These are phyloP conservation scores for Fonsecaea nubica DNA, from an alignment of 2,329 filamentous ascomycete species.

Conservation along the genomic window DNA sequence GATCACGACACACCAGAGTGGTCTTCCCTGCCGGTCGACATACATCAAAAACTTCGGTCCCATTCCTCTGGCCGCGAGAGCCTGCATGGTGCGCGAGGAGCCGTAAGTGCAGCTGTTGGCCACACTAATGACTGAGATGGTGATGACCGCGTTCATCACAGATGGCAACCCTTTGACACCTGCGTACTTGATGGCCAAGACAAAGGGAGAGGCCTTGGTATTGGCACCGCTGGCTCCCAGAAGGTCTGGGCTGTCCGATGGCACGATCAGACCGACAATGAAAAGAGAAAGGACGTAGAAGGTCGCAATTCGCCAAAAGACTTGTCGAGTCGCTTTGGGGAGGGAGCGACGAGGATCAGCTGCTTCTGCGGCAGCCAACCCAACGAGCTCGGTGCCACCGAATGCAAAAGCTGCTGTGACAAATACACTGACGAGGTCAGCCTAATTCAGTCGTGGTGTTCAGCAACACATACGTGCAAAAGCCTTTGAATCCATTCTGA, in stretches of 20 bases:
- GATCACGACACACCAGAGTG: slow-evolving; percentile 72
- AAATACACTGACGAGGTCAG: slow-evolving; percentile 53
- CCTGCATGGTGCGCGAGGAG: slow-evolving; percentile 85
- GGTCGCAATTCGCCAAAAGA: slow-evolving; percentile 92
- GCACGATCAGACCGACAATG: slow-evolving; percentile 81
- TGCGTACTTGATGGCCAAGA: slow-evolving; percentile 86
- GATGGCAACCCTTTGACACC: slow-evolving; percentile 81
- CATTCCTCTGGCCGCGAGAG: slow-evolving; percentile 84
- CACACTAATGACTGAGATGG: slow-evolving; percentile 86
- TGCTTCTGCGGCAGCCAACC: slow-evolving; percentile 66
- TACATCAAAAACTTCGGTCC: slow-evolving; percentile 78
- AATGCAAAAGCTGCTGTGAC: slow-evolving; percentile 70
- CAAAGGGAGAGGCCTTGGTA: slow-evolving; percentile 83
- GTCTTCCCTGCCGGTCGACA: slow-evolving; percentile 81
- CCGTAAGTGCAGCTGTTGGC: slow-evolving; percentile 92
- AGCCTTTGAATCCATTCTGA: slow-evolving; percentile 71
- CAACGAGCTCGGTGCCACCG: slow-evolving; percentile 67
- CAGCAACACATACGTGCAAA: slow-evolving; percentile 53
- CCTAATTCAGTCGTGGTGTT: neutral
- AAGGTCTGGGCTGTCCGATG: slow-evolving; percentile 66
- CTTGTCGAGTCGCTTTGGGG: slow-evolving; percentile 83
- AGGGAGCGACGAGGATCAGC: slow-evolving; percentile 70
- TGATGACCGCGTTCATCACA: slow-evolving; percentile 91
- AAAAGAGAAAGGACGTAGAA: slow-evolving; percentile 87
- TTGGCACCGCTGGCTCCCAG: slow-evolving; percentile 66